Conservation (phyloP, 495 filamentous ascomycete genomes). For the Hyaloscypha bicolor region DNA sequence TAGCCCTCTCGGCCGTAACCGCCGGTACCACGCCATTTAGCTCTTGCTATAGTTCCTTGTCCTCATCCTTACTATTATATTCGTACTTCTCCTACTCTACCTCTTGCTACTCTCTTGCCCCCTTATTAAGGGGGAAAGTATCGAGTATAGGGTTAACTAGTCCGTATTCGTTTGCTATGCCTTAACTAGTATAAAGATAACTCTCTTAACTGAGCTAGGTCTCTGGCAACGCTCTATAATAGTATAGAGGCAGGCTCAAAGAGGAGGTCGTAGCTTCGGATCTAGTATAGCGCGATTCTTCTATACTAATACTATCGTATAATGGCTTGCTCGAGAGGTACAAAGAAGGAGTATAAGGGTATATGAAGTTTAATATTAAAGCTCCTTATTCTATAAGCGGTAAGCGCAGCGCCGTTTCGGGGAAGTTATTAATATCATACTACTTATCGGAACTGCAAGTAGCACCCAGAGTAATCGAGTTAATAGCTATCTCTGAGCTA, state of each 20-base stretch:
- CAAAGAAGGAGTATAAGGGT: not conserved
- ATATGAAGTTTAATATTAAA: conserved; percentile 8
- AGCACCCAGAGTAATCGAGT: conserved; percentile 21
- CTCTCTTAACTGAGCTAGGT: too few relatives aligned
- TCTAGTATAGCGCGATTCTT: too few relatives aligned
- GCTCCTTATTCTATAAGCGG: conserved; percentile 10
- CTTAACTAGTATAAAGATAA: too few relatives aligned
- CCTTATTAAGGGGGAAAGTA: conserved; percentile 10
- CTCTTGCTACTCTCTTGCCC: conserved; percentile 11
- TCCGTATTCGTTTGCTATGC: conserved; percentile 19
- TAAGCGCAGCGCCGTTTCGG: conserved; percentile 17
- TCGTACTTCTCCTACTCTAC: conserved; percentile 6
- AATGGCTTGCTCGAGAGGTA: conserved; percentile 22
- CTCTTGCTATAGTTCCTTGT: conserved; percentile 16
- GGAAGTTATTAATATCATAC: conserved; percentile 32
- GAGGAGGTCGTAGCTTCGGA: too few relatives aligned
- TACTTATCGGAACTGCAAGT: conserved; percentile 13
- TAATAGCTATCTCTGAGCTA: conserved; percentile 12
- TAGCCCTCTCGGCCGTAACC: conserved; percentile 9
- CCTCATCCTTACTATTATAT: conserved; percentile 1
- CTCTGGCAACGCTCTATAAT: too few relatives aligned
- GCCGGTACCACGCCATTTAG: conserved; percentile 11
- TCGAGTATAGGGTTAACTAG: conserved; percentile 18
- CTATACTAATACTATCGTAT: not conserved
- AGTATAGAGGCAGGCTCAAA: too few relatives aligned